phyloP scores from a whole-genome alignment of 805 yeast species.

The Ogataea paradorogensis region DNA sequence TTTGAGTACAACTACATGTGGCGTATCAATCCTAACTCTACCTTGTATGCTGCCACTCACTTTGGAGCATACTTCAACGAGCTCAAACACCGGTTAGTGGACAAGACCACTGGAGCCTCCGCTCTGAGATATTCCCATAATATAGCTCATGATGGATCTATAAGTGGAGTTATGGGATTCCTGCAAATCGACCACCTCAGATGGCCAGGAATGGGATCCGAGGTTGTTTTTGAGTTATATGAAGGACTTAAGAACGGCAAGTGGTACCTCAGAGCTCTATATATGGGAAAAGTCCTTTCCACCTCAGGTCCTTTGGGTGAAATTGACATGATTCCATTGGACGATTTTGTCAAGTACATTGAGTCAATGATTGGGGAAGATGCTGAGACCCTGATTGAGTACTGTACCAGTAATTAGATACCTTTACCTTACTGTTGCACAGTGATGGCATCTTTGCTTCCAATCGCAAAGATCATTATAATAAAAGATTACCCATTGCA shows the following conservation, averaged over 20 bases:
- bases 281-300: conserved; percentile 28
- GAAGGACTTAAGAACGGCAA: conserved; percentile 21
- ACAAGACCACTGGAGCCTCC: conserved; percentile 29
- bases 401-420: conserved; percentile 6
- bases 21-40: conserved; percentile 34
- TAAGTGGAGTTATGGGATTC: conserved; percentile 35
- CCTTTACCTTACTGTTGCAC: conserved; percentile 1
- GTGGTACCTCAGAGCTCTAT: conserved; percentile 36
- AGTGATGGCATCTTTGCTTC: no score
- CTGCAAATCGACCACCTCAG: conserved; percentile 35
- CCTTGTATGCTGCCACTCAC: conserved; percentile 33
- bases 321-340: conserved; percentile 18
- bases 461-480: no score
- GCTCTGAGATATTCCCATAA: conserved; percentile 37
- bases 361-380: conserved; percentile 20
- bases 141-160: conserved; percentile 42
- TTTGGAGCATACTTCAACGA: conserved; percentile 40
- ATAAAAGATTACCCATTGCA: conserved; percentile 48
- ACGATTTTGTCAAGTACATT: conserved; percentile 14
- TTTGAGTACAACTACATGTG: conserved; percentile 43
- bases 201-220: conserved; percentile 52
- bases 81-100: conserved; percentile 30
- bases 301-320: conserved; percentile 22
- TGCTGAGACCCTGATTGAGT: conserved; percentile 13
- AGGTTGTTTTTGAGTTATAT: conserved; percentile 40